phyloP scores from a whole-genome alignment of 1,139 yeast genomes.

The Taphrina communis region DNA sequence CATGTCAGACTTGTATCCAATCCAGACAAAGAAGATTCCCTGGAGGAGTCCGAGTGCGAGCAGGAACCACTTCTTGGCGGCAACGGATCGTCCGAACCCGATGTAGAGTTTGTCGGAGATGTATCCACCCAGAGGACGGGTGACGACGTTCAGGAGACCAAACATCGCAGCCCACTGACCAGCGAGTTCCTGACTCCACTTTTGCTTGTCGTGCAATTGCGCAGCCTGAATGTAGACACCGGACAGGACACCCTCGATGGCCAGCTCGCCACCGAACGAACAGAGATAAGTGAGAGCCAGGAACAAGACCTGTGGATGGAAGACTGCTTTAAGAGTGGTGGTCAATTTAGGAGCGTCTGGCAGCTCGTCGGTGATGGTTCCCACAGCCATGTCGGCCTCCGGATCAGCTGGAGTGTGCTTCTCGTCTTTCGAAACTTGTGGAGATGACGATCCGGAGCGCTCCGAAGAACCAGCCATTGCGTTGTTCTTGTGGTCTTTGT shows the following conservation, averaged over 20 bases:
- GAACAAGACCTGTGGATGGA: slow-evolving; percentile 50
- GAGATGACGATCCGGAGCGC: slow-evolving; percentile 7
- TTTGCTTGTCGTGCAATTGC: slow-evolving; percentile 42
- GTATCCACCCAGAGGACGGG: slow-evolving; percentile 52
- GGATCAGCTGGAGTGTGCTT: slow-evolving; percentile 41
- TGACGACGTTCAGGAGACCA: slow-evolving; percentile 52
- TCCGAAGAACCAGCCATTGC: slow-evolving; percentile 42
- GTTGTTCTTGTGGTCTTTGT: slow-evolving; percentile 45
- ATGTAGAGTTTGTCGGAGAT: slow-evolving; percentile 50
- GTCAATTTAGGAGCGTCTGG: slow-evolving; percentile 50
- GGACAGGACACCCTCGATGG: slow-evolving; percentile 52
- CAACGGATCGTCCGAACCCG: slow-evolving; percentile 46
- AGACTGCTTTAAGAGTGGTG: slow-evolving; percentile 46
- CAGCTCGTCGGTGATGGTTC: slow-evolving; percentile 24
- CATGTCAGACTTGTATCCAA: slow-evolving; percentile 48
- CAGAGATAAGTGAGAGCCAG: slow-evolving; percentile 50
- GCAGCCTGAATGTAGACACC: slow-evolving; percentile 48
- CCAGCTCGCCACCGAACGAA: slow-evolving; percentile 53
- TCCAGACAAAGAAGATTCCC: slow-evolving; percentile 52
- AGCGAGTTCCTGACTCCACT: slow-evolving; percentile 49
- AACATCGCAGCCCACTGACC: slow-evolving; percentile 54
- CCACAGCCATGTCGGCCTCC: slow-evolving; percentile 16
- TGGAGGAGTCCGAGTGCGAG: slow-evolving; percentile 50
- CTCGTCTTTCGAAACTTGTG: slow-evolving; percentile 45
- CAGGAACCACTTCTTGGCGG: slow-evolving; percentile 51